Percentiles rank a stretch among this genome's conserved stretches.
Conservation (phyloP, 2,329 filamentous ascomycete genomes). For the Bisporella sp. region DNA sequence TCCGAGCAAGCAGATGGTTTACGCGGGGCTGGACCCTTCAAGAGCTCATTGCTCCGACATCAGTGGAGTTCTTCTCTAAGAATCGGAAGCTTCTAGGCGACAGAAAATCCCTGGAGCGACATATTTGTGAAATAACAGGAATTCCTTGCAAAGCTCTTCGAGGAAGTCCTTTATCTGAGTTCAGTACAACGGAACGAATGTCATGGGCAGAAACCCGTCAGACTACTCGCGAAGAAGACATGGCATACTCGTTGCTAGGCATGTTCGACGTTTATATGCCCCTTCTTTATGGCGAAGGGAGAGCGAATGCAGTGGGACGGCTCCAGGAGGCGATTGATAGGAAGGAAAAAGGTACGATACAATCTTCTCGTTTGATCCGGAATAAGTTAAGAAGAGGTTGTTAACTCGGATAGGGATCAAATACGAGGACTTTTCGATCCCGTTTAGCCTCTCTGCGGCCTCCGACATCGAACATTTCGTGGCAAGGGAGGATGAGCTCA, state of each 20-base stretch:
- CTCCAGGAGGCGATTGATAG: too few species aligned
- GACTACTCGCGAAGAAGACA: background rate
- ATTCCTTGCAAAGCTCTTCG: background rate
- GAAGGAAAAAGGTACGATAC: background rate
- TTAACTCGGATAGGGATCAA: background rate
- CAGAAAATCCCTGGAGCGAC: background rate
- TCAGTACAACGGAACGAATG: background rate
- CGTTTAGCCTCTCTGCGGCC: slow-evolving; percentile 1
- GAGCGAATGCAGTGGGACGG: background rate
- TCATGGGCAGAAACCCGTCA: background rate
- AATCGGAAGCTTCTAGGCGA: background rate
- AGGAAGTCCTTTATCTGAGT: background rate
- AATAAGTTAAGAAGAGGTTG: background rate
- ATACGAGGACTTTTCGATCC: background rate
- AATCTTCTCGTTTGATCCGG: too few species aligned
- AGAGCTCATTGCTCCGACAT: too few species aligned
- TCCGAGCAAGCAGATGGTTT: too few species aligned
- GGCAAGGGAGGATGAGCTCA: slow-evolving; percentile 13
- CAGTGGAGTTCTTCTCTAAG: background rate
- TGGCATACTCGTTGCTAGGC: too few species aligned
- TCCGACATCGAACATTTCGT: background rate
- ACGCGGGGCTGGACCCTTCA: too few species aligned
- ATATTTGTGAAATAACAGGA: background rate
- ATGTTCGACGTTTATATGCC: background rate
- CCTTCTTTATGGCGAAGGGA: background rate